Conservation (phyloP, 2,329 filamentous ascomycete genomes). For the Fusarium sp. region DNA sequence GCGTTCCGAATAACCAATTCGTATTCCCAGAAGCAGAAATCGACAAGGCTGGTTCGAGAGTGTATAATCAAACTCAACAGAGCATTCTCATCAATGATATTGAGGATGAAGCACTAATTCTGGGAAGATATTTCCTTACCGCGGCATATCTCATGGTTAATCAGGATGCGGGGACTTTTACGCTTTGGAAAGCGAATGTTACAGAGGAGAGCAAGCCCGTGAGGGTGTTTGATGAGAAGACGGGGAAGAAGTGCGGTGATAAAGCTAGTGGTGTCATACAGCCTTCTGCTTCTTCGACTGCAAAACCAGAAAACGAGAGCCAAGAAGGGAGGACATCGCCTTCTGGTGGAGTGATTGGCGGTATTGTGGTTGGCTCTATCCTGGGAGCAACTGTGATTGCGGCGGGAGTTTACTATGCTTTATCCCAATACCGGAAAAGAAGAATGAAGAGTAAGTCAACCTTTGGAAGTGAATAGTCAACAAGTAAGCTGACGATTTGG, state of each 20-base stretch:
- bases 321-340: background rate
- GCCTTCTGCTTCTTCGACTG: conserved; percentile 2
- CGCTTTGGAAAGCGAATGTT: conserved; percentile 51
- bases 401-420: conserved; percentile 3
- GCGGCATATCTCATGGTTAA: conserved; percentile 53
- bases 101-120: conserved; percentile 32
- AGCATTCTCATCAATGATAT: conserved; percentile 45
- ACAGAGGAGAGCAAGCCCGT: conserved; percentile 24
- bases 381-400: conserved; percentile 5
- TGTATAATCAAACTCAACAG: conserved; percentile 14
- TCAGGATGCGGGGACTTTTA: conserved; percentile 48
- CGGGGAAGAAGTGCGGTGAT: conserved; percentile 6
- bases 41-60: conserved; percentile 42
- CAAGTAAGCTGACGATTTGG: background rate
- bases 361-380: conserved; percentile 8
- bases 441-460: background rate
- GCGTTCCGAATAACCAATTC: conserved; percentile 47
- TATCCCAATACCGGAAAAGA: background rate
- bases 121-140: conserved; percentile 51
- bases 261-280: conserved; percentile 20
- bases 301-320: background rate
- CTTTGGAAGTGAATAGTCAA: too few relatives aligned
- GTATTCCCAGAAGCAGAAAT: conserved; percentile 46
- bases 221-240: conserved; percentile 16
- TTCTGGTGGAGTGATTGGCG: conserved; percentile 14